A percentile compares a stretch with the other conserved stretches of the same genome.
Evolutionary conservation across 2,329 filamentous ascomycete species (phyloP).

Genomic region (Ophiocordyceps unilateralis): DNA sequence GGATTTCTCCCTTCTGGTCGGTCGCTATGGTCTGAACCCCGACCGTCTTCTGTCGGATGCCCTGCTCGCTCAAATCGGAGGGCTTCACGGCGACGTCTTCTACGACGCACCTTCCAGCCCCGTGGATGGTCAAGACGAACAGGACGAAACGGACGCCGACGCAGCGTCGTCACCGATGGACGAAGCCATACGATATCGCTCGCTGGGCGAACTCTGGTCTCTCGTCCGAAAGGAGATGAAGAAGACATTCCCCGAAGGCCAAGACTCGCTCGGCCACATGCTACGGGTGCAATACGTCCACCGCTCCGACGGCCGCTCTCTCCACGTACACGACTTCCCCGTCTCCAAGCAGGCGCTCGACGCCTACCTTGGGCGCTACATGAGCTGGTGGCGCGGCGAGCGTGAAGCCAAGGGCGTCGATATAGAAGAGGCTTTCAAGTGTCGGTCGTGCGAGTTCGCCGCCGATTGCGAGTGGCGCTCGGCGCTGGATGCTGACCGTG

Average conservation of each 20-base stretch:
- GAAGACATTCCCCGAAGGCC: constrained; percentile 34
- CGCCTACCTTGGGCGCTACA: constrained; percentile 47
- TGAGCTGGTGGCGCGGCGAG: constrained; percentile 80
- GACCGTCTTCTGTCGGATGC: constrained; percentile 54
- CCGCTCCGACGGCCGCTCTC: constrained; percentile 31
- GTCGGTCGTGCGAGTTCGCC: constrained; percentile 66
- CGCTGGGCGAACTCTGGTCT: constrained; percentile 26
- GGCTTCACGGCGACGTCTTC: constrained; percentile 48
- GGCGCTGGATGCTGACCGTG: constrained; percentile 43
- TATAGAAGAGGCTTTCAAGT: constrained; percentile 80
- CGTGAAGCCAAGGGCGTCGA: constrained; percentile 57
- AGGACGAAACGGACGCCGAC: too few species aligned
- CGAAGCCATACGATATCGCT: constrained; percentile 26
- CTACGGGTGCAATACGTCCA: constrained; percentile 37
- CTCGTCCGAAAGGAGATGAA: constrained; percentile 28
- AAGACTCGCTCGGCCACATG: constrained; percentile 28
- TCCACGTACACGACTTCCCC: constrained; percentile 41
- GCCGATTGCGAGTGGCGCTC: constrained; percentile 64
- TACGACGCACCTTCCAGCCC: constrained; percentile 27
- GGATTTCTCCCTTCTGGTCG: constrained; percentile 50
- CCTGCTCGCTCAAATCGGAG: constrained; percentile 61
- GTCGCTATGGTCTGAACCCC: constrained; percentile 52
- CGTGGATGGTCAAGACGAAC: neutral
- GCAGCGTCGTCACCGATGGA: neutral
- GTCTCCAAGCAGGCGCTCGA: constrained; percentile 49